Base-by-base conservation (phyloP, 2,329 filamentous ascomycete genomes). In the Calonectria pseudoturangicola region DNA sequence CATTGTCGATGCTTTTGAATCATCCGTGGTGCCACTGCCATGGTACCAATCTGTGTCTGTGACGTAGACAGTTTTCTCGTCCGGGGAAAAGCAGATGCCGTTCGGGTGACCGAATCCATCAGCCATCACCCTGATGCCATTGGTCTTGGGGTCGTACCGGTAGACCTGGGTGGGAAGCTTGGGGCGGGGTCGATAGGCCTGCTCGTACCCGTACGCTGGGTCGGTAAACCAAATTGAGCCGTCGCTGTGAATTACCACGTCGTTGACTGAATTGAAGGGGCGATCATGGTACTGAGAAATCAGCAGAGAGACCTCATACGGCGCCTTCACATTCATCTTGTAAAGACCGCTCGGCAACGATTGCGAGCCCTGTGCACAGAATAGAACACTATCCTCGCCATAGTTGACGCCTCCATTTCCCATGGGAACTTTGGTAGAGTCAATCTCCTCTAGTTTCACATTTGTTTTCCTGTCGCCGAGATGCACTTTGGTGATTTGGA, bases 141-240 rank as follows among this genome's bases (percentile, higher is more conserved):
- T 83, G 21, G 78, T 85, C 1, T 74, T 65, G 0, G 86, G 83
- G 62, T 87, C 83, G 71, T 84, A 87, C 13, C 87, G 83, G 76
- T 89, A 89, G 4, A 89, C 86, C 66, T 86, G 84, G 65, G 82
- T 83, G 0, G 87, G 87, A n/a, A 89, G 71, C 50, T 81, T 78
- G 0, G 87, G 86, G n/a, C 78, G 76, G n/a, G 84, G 84, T 15
- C 87, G 81, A 73, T 86, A 86, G 27, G 85, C 83, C 71, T 88
- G 86, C 70, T 86, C 83, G 43, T 81, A 83, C 15, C 87, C 88
- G 78, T 88, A 88, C 12, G 82, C 79, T 0, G 87, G 85, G 74
- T 88, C 87, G 0, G 87, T 88, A 76, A 88, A 88, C 86, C 86
- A 88, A 27, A 88, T 82, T n/a, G 80, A 81, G 6, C 85, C 85